Percentiles rank a stretch among this genome's conserved stretches.
Conservation (phyloP, 2,329 filamentous ascomycete species). For the Metarhizium rileyi region DNA sequence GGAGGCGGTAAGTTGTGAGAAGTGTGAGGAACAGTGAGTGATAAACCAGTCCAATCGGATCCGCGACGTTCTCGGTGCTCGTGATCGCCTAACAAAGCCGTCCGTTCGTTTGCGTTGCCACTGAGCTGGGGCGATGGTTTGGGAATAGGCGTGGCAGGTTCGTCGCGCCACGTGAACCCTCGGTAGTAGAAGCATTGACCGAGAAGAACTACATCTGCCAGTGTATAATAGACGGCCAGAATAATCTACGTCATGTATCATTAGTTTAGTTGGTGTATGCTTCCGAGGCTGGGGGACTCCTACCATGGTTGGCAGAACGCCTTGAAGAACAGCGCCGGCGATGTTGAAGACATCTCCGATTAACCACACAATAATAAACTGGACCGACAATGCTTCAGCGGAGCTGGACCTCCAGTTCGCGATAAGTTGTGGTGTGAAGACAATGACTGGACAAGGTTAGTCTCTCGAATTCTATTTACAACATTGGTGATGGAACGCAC, state of each 20-base stretch:
- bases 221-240: constrained; percentile 86
- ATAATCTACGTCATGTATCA: constrained; percentile 48
- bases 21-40: constrained; percentile 73
- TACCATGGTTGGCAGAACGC: constrained; percentile 87
- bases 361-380: constrained; percentile 90
- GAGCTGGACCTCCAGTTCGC: constrained; percentile 83
- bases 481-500: constrained; percentile 16
- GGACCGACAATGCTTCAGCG: constrained; percentile 79
- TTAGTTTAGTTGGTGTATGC: neutral
- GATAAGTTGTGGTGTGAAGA: constrained; percentile 94
- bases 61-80: constrained; percentile 35
- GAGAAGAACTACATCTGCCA: constrained; percentile 82
- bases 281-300: constrained; percentile 7
- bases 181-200: constrained; percentile 93
- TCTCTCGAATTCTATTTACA: neutral
- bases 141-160: constrained; percentile 30
- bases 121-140: constrained; percentile 25
- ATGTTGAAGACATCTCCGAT: constrained; percentile 96
- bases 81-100: constrained; percentile 39
- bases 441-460: constrained; percentile 51
- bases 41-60: constrained; percentile 55
- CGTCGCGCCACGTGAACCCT: constrained; percentile 61
- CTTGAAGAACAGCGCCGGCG: constrained; percentile 80
- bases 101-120: constrained; percentile 40
- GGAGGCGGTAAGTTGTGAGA: constrained; percentile 34